phyloP scores from a whole-genome alignment of 2,329 filamentous ascomycete genomes.

The Cladosporium sp. region DNA sequence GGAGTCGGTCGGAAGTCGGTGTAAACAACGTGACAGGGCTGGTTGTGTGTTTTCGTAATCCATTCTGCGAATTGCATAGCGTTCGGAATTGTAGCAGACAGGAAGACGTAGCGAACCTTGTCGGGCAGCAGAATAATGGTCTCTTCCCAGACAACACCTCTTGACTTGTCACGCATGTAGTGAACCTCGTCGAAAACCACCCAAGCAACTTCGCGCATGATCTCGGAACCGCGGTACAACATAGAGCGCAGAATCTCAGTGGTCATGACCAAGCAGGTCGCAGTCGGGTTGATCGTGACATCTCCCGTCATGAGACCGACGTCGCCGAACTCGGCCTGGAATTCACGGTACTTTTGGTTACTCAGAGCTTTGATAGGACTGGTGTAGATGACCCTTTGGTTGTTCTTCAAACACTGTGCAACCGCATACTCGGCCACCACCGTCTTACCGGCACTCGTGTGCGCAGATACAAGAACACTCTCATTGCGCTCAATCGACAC shows the following conservation, averaged over 20 bases:
- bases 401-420: conserved; percentile 92
- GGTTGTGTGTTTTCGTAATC: conserved; percentile 96
- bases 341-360: conserved; percentile 98
- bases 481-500: conserved; percentile 93
- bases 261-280: conserved; percentile 97
- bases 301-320: conserved; percentile 98
- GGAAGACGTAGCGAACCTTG: conserved; percentile 97
- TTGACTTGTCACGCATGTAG: conserved; percentile 88
- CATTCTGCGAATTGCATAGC: conserved; percentile 99
- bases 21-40: conserved; percentile 98
- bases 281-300: conserved; percentile 98
- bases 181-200: conserved; percentile 98
- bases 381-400: conserved; percentile 98
- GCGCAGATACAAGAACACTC: conserved; percentile 92
- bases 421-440: conserved; percentile 98
- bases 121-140: conserved; percentile 96
- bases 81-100: conserved; percentile 97
- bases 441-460: conserved; percentile 96
- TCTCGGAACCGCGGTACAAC: conserved; percentile 96
- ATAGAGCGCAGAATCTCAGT: conserved; percentile 98
- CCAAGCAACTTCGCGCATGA: conserved; percentile 99
- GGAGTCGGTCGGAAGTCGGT: conserved; percentile 97
- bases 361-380: conserved; percentile 98
- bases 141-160: conserved; percentile 98
- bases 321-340: conserved; percentile 90